These are phyloP conservation scores for Nakataea oryzae DNA, from an alignment of 2,329 filamentous ascomycete genomes.

Conservation along the genomic window DNA sequence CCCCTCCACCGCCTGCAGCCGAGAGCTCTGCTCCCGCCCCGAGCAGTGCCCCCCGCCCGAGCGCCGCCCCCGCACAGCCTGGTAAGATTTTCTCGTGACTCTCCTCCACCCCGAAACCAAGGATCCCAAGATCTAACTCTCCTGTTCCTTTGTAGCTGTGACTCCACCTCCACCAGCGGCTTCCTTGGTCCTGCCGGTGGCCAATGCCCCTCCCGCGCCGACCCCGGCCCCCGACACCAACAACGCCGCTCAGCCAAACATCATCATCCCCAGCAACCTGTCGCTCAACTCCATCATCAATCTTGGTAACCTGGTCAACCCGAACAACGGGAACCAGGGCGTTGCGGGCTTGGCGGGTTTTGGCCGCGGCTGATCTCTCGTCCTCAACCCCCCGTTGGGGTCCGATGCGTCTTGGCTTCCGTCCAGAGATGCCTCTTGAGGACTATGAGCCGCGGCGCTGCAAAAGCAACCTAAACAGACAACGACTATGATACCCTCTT, in stretches of 20 bases:
- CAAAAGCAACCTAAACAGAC: neutral
- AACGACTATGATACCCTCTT: too few relatives aligned
- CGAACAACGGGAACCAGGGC: constrained; percentile 4
- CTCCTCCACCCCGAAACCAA: neutral
- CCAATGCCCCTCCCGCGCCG: constrained; percentile 10
- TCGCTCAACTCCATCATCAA: constrained; percentile 30
- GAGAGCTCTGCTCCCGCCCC: neutral
- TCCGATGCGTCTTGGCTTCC: neutral
- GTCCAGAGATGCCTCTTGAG: neutral
- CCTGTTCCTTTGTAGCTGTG: neutral
- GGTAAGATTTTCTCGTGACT: neutral
- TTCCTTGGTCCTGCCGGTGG: constrained; percentile 11
- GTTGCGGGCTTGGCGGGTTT: neutral
- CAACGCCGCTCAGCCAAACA: constrained; percentile 14
- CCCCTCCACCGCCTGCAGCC: neutral
- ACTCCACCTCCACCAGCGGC: neutral
- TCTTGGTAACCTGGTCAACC: constrained; percentile 28
- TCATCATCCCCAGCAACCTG: constrained; percentile 27
- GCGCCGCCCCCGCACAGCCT: neutral
- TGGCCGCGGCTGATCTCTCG: neutral
- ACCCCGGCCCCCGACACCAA: constrained; percentile 13
- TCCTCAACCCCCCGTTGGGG: neutral
- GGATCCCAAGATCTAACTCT: neutral
- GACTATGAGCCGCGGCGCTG: neutral
- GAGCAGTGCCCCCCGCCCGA: neutral